Conservation (phyloP, 2,329 filamentous ascomycete species). For the Raffaelea arxii region DNA sequence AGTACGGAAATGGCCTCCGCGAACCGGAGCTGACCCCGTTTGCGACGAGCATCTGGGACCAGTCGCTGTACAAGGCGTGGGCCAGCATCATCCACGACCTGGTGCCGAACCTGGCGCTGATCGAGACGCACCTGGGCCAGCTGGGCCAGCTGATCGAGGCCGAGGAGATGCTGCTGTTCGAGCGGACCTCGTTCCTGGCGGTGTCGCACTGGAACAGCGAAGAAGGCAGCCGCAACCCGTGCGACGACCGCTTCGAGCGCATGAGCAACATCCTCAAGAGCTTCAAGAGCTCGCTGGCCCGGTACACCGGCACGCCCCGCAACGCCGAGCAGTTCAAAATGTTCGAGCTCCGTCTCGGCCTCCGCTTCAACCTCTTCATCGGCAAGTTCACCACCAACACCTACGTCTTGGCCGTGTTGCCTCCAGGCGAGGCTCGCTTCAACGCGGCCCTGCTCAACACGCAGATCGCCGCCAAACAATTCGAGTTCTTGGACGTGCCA, state of each 20-base stretch:
- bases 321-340: conserved; percentile 73
- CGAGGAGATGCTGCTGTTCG: conserved; percentile 88
- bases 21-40: conserved; percentile 72
- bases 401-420: conserved; percentile 85
- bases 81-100: conserved; percentile 95
- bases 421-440: conserved; percentile 83
- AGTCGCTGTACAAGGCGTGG: conserved; percentile 97
- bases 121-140: conserved; percentile 75
- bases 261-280: conserved; percentile 98
- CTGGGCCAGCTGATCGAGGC: conserved; percentile 82
- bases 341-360: conserved; percentile 68
- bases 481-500: conserved; percentile 56
- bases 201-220: conserved; percentile 84
- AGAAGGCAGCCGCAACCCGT: conserved; percentile 71
- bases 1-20: conserved; percentile 17
- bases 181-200: conserved; percentile 89
- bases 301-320: conserved; percentile 71
- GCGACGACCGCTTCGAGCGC: conserved; percentile 82
- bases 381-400: conserved; percentile 96
- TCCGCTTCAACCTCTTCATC: conserved; percentile 85
- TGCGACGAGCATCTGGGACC: conserved; percentile 96
- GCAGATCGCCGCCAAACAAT: conserved; percentile 73
- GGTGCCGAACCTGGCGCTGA: conserved; percentile 84
- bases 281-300: conserved; percentile 78
- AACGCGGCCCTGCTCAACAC: conserved; percentile 88